phyloP scores from a whole-genome alignment of 2,329 filamentous ascomycete species.

The Diaporthe vaccinii region DNA sequence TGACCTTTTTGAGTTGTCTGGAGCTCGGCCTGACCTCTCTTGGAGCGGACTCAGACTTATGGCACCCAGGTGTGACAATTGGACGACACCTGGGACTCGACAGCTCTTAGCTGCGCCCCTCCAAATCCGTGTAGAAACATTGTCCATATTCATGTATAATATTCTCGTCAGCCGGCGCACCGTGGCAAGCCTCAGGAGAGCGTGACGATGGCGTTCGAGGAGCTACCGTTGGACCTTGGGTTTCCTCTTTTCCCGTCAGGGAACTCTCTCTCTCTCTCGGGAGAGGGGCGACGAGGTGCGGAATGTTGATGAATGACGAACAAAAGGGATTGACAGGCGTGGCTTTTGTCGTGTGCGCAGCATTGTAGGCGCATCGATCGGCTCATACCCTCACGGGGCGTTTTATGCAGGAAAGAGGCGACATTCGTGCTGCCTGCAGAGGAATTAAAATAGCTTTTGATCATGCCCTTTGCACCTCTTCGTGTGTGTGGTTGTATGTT shows the following conservation, averaged over 20 bases:
- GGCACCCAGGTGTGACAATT: background rate
- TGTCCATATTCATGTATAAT: constrained; percentile 33
- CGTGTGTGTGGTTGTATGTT: background rate
- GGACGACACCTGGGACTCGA: background rate
- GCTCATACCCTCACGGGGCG: constrained; percentile 22
- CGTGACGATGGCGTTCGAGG: background rate
- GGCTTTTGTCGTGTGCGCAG: constrained; percentile 24
- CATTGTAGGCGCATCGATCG: constrained; percentile 29
- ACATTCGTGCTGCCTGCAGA: constrained; percentile 11
- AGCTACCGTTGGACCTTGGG: background rate
- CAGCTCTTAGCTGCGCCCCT: background rate
- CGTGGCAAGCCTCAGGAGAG: constrained; percentile 1
- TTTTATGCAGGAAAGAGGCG: constrained; percentile 9
- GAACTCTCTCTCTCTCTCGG: too few relatives aligned
- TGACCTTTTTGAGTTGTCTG: background rate
- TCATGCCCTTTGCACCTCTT: background rate
- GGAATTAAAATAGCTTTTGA: background rate
- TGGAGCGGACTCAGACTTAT: background rate
- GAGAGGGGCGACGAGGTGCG: background rate
- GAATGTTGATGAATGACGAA: constrained; percentile 24
- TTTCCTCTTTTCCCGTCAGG: background rate
- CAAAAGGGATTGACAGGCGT: constrained; percentile 12
- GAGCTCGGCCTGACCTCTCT: background rate
- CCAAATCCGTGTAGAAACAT: constrained; percentile 8
- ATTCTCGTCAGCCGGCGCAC: constrained; percentile 5